Percentiles rank a stretch among this genome's conserved stretches.
phyloP scores from a whole-genome alignment of 352 stramenopile species.

The Phytophthora ohioensis region DNA sequence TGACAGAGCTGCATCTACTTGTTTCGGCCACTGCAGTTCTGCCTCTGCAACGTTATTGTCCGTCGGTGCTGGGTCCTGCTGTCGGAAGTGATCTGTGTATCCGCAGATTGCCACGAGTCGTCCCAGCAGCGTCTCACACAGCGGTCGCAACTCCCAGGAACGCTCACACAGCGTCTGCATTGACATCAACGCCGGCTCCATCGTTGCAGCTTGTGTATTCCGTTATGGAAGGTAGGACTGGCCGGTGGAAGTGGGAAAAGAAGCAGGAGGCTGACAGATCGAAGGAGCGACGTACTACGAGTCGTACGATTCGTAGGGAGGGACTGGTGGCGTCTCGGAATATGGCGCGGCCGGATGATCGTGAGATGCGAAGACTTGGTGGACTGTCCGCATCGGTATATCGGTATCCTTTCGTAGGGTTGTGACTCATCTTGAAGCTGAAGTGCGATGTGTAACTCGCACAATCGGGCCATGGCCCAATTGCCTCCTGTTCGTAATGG shows the following conservation, averaged over 20 bases:
- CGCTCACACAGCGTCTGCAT: conserved; percentile 37
- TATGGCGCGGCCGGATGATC: conserved; percentile 24
- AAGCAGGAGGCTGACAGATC: conserved; percentile 30
- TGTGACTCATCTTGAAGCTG: conserved; percentile 24
- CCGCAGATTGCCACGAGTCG: conserved; percentile 46
- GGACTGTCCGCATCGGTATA: conserved; percentile 27
- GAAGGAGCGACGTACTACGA: conserved; percentile 11
- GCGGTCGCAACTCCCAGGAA: conserved; percentile 45
- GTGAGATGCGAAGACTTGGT: conserved; percentile 30
- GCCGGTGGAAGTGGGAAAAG: conserved; percentile 13
- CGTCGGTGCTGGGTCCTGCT: conserved; percentile 18
- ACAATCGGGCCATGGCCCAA: conserved; percentile 3
- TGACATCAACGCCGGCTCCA: conserved; percentile 40
- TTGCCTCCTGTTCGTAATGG: conserved; percentile 11
- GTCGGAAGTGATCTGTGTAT: conserved; percentile 42
- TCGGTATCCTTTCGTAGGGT: conserved; percentile 8
- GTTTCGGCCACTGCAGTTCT: conserved; percentile 29
- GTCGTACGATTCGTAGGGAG: not conserved
- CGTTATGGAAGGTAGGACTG: conserved; percentile 11
- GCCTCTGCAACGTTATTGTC: conserved; percentile 25
- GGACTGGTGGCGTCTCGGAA: conserved; percentile 11
- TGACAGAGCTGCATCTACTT: conserved; percentile 39
- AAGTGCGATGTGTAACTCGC: conserved; percentile 13
- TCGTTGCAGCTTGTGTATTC: conserved; percentile 18
- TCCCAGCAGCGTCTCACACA: conserved; percentile 44